Evolutionary conservation across 495 filamentous ascomycete genomes (phyloP).

Genomic region (Xylaria scruposa): DNA sequence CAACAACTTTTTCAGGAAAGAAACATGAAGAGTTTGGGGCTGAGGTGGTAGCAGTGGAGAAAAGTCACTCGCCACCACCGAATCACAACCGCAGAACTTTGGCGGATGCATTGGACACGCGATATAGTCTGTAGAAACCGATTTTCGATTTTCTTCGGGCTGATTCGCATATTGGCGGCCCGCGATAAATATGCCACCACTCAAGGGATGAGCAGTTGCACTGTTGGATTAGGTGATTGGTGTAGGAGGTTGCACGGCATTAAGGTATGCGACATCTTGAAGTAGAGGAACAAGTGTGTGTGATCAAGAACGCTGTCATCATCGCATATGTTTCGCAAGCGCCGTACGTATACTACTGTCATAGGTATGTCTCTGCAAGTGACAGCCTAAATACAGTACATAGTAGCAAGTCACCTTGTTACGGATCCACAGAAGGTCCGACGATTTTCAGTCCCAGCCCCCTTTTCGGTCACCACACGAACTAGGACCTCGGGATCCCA

Average conservation of each 20-base stretch:
- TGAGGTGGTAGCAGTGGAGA: slow-evolving; percentile 21
- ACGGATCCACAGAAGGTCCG: slow-evolving; percentile 29
- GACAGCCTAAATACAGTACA: slow-evolving; percentile 42
- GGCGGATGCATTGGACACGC: background rate
- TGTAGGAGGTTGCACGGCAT: slow-evolving; percentile 21
- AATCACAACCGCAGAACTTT: slow-evolving; percentile 16
- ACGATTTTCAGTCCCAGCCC: slow-evolving; percentile 19
- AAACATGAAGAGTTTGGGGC: slow-evolving; percentile 9
- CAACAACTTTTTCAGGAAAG: background rate
- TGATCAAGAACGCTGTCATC: slow-evolving; percentile 19
- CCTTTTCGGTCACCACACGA: slow-evolving; percentile 5
- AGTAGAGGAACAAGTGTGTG: slow-evolving; percentile 2
- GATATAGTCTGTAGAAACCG: slow-evolving; percentile 1
- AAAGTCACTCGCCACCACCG: slow-evolving; percentile 13
- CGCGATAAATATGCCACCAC: slow-evolving; percentile 11
- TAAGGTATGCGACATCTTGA: slow-evolving; percentile 1
- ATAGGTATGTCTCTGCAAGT: slow-evolving; percentile 32
- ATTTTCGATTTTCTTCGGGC: background rate
- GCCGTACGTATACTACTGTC: background rate
- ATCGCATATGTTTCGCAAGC: slow-evolving; percentile 16
- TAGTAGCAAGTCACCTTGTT: slow-evolving; percentile 27
- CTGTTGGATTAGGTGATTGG: slow-evolving; percentile 10
- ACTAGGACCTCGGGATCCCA: background rate
- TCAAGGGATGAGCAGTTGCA: slow-evolving; percentile 6
- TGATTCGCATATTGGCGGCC: slow-evolving; percentile 20